Percentiles rank a stretch among this genome's conserved stretches.
phyloP scores from a whole-genome alignment of 352 stramenopile genomes.

The Blastocystis sp. region DNA sequence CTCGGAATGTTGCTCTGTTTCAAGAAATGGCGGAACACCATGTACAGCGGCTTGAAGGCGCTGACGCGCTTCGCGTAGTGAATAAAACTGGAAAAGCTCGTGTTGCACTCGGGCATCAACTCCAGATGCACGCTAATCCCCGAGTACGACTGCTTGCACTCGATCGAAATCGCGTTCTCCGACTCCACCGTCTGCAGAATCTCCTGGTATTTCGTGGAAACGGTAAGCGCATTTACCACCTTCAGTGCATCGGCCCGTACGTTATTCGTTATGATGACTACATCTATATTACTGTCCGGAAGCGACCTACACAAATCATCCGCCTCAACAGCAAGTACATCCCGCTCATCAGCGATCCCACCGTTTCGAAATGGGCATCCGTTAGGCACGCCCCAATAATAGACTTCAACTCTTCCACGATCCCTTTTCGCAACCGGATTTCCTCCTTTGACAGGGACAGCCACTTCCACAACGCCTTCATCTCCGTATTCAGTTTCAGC shows the following conservation, averaged over 20 bases:
- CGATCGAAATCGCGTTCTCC: background rate
- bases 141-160: conserved; percentile 15
- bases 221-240: conserved; percentile 4
- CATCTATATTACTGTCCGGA: conserved; percentile 14
- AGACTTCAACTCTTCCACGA: conserved; percentile 4
- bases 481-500: background rate
- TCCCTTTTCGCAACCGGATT: background rate
- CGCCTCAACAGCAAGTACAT: background rate
- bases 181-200: background rate
- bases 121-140: background rate
- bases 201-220: conserved; percentile 37
- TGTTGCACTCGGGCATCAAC: background rate
- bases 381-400: background rate
- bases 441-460: conserved; percentile 33
- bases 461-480: conserved; percentile 6
- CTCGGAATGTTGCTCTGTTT: background rate
- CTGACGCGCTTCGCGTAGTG: conserved; percentile 6
- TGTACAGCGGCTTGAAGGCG: conserved; percentile 1
- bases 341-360: conserved; percentile 8
- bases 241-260: background rate
- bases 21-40: conserved; percentile 22
- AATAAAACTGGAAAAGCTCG: conserved; percentile 33
- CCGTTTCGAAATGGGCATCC: background rate
- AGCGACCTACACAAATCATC: background rate
- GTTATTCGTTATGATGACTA: background rate